These are phyloP conservation scores for Penicillium sp. DNA, from an alignment of 2,329 filamentous ascomycete species.

Conservation along the genomic window DNA sequence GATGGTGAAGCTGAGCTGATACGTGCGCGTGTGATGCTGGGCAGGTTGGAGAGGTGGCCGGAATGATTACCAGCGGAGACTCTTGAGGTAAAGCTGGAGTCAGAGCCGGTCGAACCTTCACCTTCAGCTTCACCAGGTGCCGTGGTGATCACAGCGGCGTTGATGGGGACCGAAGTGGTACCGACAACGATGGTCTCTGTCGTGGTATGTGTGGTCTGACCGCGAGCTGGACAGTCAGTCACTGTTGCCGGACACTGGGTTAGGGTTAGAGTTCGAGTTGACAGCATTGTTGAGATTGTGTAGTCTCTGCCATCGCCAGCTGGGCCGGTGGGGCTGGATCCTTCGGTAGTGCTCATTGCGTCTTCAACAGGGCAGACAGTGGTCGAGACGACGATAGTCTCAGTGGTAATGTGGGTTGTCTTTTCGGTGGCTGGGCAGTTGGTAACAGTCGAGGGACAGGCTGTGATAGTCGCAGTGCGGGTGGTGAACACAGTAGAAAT, in stretches of 20 bases:
- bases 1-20: background rate
- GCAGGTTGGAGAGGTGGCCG: background rate
- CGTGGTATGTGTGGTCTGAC: conserved; percentile 10
- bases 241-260: conserved; percentile 15
- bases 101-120: background rate
- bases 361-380: conserved; percentile 20
- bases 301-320: background rate
- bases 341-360: background rate
- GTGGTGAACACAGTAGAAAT: conserved; percentile 23
- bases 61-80: background rate
- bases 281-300: conserved; percentile 12
- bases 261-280: conserved; percentile 11
- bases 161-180: conserved; percentile 5
- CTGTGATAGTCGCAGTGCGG: conserved; percentile 20
- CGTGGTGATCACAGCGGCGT: background rate
- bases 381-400: conserved; percentile 18
- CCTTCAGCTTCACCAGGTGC: background rate
- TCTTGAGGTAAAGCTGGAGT: background rate
- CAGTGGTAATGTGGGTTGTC: conserved; percentile 16
- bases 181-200: conserved; percentile 21
- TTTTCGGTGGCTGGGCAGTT: conserved; percentile 20
- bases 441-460: conserved; percentile 22
- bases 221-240: conserved; percentile 13
- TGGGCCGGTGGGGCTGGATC: background rate
- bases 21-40: background rate